Conservation (phyloP, 805 yeast species). For the Huiozyma sinensis region DNA sequence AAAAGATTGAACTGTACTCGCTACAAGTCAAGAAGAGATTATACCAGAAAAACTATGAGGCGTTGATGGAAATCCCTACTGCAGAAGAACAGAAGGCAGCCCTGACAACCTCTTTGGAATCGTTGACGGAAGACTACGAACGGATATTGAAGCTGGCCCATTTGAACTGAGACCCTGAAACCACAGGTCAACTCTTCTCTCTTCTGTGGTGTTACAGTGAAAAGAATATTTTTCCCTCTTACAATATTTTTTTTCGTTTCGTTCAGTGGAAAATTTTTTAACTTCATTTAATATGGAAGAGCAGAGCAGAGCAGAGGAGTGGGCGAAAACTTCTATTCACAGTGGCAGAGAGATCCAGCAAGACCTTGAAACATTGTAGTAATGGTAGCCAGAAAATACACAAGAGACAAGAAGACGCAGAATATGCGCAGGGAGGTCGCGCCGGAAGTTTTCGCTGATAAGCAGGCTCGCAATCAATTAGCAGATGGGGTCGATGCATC, state of each 20-base stretch:
- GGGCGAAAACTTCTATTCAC: too few relatives aligned
- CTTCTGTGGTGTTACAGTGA: too few relatives aligned
- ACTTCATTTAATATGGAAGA: too few relatives aligned
- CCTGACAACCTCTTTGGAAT: constrained; percentile 61
- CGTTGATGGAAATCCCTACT: constrained; percentile 54
- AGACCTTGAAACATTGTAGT: constrained; percentile 30
- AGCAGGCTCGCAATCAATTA: constrained; percentile 41
- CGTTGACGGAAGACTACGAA: constrained; percentile 60
- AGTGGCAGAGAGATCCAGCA: constrained; percentile 56
- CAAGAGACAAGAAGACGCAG: constrained; percentile 1
- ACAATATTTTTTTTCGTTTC: too few relatives aligned
- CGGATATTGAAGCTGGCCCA: constrained; percentile 32
- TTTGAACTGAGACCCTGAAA: not conserved
- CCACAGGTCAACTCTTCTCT: too few relatives aligned
- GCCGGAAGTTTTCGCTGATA: constrained; percentile 1
- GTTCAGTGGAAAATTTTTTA: too few relatives aligned
- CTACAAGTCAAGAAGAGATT: constrained; percentile 64
- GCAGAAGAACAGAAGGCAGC: constrained; percentile 57
- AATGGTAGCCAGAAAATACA: constrained; percentile 3
- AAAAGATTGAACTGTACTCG: constrained; percentile 34
- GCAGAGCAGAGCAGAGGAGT: too few relatives aligned
- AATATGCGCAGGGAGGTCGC: constrained; percentile 1
- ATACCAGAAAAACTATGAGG: constrained; percentile 71
- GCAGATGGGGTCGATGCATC: constrained; percentile 44
- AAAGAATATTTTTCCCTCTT: too few relatives aligned